phyloP scores from a whole-genome alignment of 2,329 filamentous ascomycete species.

The Exophiala lecanii-corni region DNA sequence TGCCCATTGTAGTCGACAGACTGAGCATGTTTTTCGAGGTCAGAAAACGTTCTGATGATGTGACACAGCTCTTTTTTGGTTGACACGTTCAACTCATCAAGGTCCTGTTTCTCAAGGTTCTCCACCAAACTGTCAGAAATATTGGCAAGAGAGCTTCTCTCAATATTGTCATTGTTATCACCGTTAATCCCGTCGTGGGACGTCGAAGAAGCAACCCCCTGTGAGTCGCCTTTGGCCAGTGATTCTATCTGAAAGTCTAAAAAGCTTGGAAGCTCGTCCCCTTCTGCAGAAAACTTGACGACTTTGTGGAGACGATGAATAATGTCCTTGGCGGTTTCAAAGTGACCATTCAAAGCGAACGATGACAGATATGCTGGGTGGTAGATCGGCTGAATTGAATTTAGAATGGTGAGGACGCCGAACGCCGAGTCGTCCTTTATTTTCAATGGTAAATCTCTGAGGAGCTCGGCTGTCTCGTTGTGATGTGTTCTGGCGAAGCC shows the following conservation, averaged over 20 bases:
- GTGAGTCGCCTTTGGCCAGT: constrained; percentile 41
- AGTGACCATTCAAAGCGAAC: constrained; percentile 77
- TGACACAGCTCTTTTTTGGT: constrained; percentile 54
- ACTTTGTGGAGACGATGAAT: constrained; percentile 67
- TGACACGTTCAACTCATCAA: constrained; percentile 69
- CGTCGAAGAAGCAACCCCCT: constrained; percentile 1
- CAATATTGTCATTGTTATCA: constrained; percentile 44
- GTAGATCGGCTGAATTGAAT: constrained; percentile 82
- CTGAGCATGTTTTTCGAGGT: constrained; percentile 78
- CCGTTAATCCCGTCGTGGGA: constrained; percentile 9
- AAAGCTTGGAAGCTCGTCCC: constrained; percentile 74
- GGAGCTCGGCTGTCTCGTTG: constrained; percentile 11
- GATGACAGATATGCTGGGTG: constrained; percentile 83
- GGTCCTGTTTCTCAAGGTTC: constrained; percentile 66
- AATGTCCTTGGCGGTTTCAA: constrained; percentile 64
- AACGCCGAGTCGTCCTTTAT: constrained; percentile 12
- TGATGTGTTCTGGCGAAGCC: constrained; percentile 19
- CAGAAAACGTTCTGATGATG: constrained; percentile 76
- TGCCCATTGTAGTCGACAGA: constrained; percentile 86
- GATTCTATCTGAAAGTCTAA: constrained; percentile 55
- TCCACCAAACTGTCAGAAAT: constrained; percentile 68
- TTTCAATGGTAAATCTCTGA: constrained; percentile 10
- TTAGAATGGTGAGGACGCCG: constrained; percentile 52
- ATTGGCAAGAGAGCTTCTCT: constrained; percentile 61
- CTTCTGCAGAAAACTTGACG: constrained; percentile 77